phyloP scores from a whole-genome alignment of 2,329 filamentous ascomycete genomes.

The Cercospora beticola region DNA sequence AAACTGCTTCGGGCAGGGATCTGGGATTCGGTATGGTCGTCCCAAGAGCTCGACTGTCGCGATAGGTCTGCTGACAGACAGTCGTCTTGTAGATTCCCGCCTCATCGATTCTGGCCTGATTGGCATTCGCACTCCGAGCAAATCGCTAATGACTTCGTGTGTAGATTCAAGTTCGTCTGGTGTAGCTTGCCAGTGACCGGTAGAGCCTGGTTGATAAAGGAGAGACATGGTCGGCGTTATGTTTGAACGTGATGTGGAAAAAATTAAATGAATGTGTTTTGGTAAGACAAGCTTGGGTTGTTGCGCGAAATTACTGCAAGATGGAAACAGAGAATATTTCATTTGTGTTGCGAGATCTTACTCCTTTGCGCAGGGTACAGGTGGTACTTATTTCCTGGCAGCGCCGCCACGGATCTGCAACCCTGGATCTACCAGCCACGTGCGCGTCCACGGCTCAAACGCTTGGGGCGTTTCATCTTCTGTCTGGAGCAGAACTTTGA shows the following conservation, averaged over 20 bases:
- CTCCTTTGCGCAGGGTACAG: background rate
- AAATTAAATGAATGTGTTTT: conserved; percentile 13
- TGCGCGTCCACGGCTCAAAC: conserved; percentile 3
- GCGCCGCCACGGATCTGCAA: conserved; percentile 6
- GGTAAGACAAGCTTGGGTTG: conserved; percentile 1
- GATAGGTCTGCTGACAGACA: conserved; percentile 3
- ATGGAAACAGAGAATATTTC: conserved; percentile 9
- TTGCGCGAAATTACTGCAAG: background rate
- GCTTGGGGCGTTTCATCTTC: conserved; percentile 8
- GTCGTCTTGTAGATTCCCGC: background rate
- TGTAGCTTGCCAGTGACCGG: conserved; percentile 16
- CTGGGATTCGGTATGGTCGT: conserved; percentile 16
- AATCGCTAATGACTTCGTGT: conserved; percentile 14
- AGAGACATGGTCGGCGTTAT: conserved; percentile 14
- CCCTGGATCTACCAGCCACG: conserved; percentile 9
- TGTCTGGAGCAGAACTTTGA: background rate
- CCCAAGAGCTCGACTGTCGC: conserved; percentile 19
- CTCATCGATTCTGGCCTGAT: background rate
- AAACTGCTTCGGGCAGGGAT: conserved; percentile 14
- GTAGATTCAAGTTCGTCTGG: conserved; percentile 12
- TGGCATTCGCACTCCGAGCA: conserved; percentile 11
- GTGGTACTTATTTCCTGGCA: conserved; percentile 11
- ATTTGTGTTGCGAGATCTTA: background rate
- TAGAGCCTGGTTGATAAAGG: conserved; percentile 9
- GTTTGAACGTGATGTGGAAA: background rate